Conservation (phyloP, 2,329 filamentous ascomycete genomes). For the Colletotrichum musicola region DNA sequence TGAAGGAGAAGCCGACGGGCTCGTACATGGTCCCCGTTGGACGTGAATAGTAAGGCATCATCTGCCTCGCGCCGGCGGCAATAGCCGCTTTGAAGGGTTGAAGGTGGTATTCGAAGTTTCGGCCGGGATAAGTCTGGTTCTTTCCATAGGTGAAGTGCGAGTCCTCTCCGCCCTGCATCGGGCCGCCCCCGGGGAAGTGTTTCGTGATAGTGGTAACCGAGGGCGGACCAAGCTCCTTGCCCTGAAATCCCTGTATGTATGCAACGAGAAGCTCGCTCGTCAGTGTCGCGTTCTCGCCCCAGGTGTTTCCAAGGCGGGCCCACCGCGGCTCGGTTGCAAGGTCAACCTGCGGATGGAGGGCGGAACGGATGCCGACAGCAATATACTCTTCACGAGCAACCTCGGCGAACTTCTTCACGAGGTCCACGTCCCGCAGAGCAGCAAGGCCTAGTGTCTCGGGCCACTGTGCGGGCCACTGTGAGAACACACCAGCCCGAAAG, state of each 20-base stretch:
- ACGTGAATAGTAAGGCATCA: constrained; percentile 65
- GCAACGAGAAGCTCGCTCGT: constrained; percentile 52
- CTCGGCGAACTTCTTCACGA: constrained; percentile 61
- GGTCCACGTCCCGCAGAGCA: constrained; percentile 57
- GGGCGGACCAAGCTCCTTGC: constrained; percentile 54
- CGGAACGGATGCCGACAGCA: constrained; percentile 56
- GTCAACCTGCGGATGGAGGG: constrained; percentile 65
- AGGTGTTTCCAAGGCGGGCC: constrained; percentile 59
- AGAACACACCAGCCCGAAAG: constrained; percentile 57
- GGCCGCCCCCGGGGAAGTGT: constrained; percentile 66
- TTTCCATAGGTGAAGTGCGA: constrained; percentile 66
- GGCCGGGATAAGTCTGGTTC: constrained; percentile 63
- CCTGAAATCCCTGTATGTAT: constrained; percentile 64
- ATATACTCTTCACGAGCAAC: constrained; percentile 61
- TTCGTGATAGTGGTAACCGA: constrained; percentile 64
- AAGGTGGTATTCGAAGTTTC: constrained; percentile 63
- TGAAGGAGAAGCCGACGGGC: constrained; percentile 63
- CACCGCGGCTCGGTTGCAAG: constrained; percentile 64
- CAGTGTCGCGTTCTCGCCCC: constrained; percentile 62
- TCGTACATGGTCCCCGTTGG: constrained; percentile 61
- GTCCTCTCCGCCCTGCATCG: constrained; percentile 63
- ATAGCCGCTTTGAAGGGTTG: constrained; percentile 65
- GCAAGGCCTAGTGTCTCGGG: constrained; percentile 63
- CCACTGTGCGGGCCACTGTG: constrained; percentile 67
- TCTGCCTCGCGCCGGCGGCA: constrained; percentile 61